A percentile compares a stretch with the other conserved stretches of the same genome.
These are phyloP conservation scores for Suillus occidentalis DNA, from an alignment of 768 basidiomycete genomes.

Conservation along the genomic window DNA sequence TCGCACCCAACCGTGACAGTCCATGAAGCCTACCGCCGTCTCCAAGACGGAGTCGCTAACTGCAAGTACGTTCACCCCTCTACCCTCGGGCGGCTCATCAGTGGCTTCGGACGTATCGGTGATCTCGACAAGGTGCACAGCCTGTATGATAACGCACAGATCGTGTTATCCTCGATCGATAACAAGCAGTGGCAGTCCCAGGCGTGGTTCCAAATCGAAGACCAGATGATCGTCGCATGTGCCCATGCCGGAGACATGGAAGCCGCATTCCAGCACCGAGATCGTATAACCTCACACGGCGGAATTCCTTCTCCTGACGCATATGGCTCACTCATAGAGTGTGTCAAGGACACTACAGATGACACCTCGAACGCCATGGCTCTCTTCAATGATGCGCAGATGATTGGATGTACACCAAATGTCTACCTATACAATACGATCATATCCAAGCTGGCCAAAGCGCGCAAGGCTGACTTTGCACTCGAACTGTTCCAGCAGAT, in stretches of 20 bases:
- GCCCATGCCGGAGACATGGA: constrained; percentile 82
- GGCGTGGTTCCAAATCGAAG: constrained; percentile 80
- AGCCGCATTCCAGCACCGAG: constrained; percentile 77
- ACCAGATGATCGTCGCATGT: constrained; percentile 84
- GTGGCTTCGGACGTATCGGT: constrained; percentile 61
- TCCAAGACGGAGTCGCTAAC: constrained; percentile 41
- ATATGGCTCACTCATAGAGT: constrained; percentile 86
- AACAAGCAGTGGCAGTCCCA: constrained; percentile 48
- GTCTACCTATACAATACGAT: constrained; percentile 95
- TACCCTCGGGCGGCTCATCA: constrained; percentile 63
- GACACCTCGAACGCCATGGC: constrained; percentile 86
- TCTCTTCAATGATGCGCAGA: constrained; percentile 77
- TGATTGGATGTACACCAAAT: constrained; percentile 70
- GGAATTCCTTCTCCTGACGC: constrained; percentile 83
- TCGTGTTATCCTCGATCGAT: constrained; percentile 46
- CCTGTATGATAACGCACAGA: constrained; percentile 70
- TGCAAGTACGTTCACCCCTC: constrained; percentile 48
- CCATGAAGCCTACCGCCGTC: constrained; percentile 46
- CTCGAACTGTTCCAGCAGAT: constrained; percentile 86
- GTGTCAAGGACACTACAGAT: constrained; percentile 92
- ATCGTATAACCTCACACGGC: constrained; percentile 74
- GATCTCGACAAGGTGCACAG: constrained; percentile 60
- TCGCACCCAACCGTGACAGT: constrained; percentile 29
- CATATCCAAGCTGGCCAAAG: constrained; percentile 93
- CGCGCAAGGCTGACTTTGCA: constrained; percentile 89